A percentile compares a stretch with the other conserved stretches of the same genome.
These are phyloP conservation scores for Zizania latifolia DNA, from an alignment of 176 grass and related monocot species.

Conservation along the genomic window DNA sequence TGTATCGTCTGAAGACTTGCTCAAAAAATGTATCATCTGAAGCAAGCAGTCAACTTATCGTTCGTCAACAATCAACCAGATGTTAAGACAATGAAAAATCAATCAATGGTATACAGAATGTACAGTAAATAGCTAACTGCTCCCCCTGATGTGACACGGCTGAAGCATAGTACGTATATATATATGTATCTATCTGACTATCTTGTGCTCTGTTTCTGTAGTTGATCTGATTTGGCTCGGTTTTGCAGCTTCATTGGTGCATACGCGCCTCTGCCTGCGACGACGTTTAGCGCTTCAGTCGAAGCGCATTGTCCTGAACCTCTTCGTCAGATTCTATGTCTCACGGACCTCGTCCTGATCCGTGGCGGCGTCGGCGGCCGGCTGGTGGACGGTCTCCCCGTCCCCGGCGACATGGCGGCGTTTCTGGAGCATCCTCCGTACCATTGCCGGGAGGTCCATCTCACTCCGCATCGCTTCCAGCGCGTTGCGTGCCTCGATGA, in stretches of 20 bases:
- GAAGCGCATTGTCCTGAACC: background rate
- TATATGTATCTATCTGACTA: background rate
- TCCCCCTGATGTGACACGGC: background rate
- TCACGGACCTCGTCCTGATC: background rate
- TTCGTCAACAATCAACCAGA: background rate
- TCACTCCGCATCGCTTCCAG: constrained; percentile 9
- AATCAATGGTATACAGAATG: background rate
- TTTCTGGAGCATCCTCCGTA: background rate
- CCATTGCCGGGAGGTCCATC: constrained; percentile 9
- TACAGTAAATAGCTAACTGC: no score
- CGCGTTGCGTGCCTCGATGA: background rate
- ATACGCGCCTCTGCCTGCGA: background rate
- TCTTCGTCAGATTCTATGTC: background rate
- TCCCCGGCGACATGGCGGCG: background rate
- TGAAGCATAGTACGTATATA: no score
- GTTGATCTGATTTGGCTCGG: background rate
- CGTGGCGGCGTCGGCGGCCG: no score
- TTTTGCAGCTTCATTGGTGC: background rate
- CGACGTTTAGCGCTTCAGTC: background rate
- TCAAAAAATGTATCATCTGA: background rate
- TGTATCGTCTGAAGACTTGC: no score
- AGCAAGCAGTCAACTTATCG: background rate
- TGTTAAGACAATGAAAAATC: background rate
- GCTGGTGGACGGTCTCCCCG: background rate
- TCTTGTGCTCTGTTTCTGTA: no score